Conservation (phyloP, 78 protist genomes). For the Tieghemostelium lacteum region DNA sequence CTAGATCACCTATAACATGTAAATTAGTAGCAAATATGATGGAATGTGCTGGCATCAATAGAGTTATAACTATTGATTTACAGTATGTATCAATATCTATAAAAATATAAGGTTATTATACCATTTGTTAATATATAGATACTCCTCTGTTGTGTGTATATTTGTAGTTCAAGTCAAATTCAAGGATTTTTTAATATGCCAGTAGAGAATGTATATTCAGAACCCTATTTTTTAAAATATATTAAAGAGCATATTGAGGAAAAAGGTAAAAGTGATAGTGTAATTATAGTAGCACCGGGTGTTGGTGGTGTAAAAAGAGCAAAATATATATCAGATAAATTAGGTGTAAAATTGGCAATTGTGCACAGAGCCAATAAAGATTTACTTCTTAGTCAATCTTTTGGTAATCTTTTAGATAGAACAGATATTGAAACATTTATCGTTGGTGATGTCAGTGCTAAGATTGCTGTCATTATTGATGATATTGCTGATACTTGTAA, state of each 20-base stretch:
- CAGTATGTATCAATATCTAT: slow-evolving; percentile 77
- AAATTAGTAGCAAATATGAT: slow-evolving; percentile 92
- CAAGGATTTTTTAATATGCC: slow-evolving; percentile 91
- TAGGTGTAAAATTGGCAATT: slow-evolving; percentile 82
- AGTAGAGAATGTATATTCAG: slow-evolving; percentile 88
- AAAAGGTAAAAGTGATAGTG: not conserved
- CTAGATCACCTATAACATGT: slow-evolving; percentile 90
- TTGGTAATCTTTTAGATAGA: not conserved
- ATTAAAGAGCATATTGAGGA: slow-evolving; percentile 42
- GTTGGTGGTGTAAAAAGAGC: slow-evolving; percentile 90
- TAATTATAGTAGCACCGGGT: slow-evolving; percentile 86
- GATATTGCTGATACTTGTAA: slow-evolving; percentile 88
- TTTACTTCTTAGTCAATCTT: slow-evolving; percentile 8
- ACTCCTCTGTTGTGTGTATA: not conserved
- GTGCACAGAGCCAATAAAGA: slow-evolving; percentile 84
- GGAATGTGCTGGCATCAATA: slow-evolving; percentile 87
- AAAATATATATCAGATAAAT: slow-evolving; percentile 78
- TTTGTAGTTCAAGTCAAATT: slow-evolving; percentile 69
- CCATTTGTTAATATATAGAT: not conserved
- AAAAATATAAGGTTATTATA: no score
- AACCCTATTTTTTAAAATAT: slow-evolving; percentile 81
- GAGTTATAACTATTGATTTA: slow-evolving; percentile 89
- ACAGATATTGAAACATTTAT: not conserved
- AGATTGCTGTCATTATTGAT: slow-evolving; percentile 82
- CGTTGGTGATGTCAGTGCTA: slow-evolving; percentile 80